Evolutionary conservation across 129 eudicot species (phyloP).

Genomic region (Centaurea solstitialis): DNA sequence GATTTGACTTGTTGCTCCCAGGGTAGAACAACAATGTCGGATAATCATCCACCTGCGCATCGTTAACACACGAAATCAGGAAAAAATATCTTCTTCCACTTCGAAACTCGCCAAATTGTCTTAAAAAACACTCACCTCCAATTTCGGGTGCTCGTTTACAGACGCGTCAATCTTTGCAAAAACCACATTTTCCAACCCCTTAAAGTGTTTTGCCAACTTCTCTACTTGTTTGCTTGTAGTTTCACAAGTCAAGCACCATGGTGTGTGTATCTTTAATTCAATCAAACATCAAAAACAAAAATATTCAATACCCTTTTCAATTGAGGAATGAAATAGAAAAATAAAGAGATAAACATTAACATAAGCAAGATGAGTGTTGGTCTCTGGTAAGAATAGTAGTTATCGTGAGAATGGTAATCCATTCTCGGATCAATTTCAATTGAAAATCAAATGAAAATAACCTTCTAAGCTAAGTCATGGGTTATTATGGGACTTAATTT

Average conservation of each 20-base stretch:
- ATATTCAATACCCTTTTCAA: not conserved
- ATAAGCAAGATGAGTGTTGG: not conserved
- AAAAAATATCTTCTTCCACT: not conserved
- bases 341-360: not conserved
- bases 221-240: constrained; percentile 83
- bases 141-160: constrained; percentile 71
- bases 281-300: constrained; percentile 2
- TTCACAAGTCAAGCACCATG: constrained; percentile 89
- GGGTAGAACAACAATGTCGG: constrained; percentile 86
- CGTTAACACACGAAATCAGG: not conserved
- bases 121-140: constrained; percentile 44
- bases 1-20: constrained; percentile 60
- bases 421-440: no score
- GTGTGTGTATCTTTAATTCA: constrained; percentile 71
- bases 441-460: no score
- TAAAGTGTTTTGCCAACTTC: constrained; percentile 91
- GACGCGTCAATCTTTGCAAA: constrained; percentile 87
- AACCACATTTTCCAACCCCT: constrained; percentile 63
- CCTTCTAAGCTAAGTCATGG: no score
- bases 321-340: not conserved
- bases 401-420: no score
- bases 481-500: no score
- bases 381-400: no score
- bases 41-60: constrained; percentile 68
- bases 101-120: not conserved